Percentiles rank a stretch among this genome's conserved stretches.
These are phyloP conservation scores for Arabidopsis arenosa DNA, from an alignment of 345 rosid species.

Conservation along the genomic window DNA sequence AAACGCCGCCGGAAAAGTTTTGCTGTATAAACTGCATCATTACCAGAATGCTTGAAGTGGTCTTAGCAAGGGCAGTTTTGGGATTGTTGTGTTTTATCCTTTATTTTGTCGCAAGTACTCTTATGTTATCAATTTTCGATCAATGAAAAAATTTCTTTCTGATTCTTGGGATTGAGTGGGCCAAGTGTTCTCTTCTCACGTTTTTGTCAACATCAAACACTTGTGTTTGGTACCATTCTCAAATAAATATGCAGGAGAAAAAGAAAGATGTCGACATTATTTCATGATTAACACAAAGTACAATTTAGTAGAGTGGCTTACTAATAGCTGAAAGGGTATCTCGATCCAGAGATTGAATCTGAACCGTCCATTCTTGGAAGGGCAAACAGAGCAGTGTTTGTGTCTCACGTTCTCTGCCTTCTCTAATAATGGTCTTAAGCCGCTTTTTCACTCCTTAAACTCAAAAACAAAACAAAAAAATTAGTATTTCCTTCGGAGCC, in stretches of 20 bases:
- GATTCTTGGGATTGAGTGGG: constrained; percentile 25
- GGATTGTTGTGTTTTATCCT: constrained; percentile 16
- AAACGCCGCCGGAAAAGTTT: constrained; percentile 81
- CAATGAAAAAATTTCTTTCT: constrained; percentile 22
- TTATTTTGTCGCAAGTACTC: constrained; percentile 18
- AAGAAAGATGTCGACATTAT: constrained; percentile 35
- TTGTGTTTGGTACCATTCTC: constrained; percentile 1
- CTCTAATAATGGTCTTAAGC: constrained; percentile 35
- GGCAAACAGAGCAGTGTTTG: constrained; percentile 29
- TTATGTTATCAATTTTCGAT: constrained; percentile 27
- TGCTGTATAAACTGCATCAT: constrained; percentile 86
- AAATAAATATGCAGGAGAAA: constrained; percentile 3
- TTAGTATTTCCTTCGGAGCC: constrained; percentile 18
- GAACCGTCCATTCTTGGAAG: constrained; percentile 32
- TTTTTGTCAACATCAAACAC: constrained; percentile 23
- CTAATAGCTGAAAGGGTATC: constrained; percentile 40
- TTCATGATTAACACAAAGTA: constrained; percentile 14
- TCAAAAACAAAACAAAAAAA: neutral
- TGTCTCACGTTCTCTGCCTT: constrained; percentile 29
- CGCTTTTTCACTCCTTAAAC: constrained; percentile 29
- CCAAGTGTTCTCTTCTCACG: constrained; percentile 19
- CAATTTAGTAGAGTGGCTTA: constrained; percentile 17
- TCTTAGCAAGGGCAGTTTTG: constrained; percentile 27
- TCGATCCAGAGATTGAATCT: constrained; percentile 32
- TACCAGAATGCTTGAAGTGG: constrained; percentile 68